Percentiles rank a stretch among this genome's conserved stretches.
Conservation (phyloP, 371 early-diverging fungal genomes). For the Mortierella sp. region DNA sequence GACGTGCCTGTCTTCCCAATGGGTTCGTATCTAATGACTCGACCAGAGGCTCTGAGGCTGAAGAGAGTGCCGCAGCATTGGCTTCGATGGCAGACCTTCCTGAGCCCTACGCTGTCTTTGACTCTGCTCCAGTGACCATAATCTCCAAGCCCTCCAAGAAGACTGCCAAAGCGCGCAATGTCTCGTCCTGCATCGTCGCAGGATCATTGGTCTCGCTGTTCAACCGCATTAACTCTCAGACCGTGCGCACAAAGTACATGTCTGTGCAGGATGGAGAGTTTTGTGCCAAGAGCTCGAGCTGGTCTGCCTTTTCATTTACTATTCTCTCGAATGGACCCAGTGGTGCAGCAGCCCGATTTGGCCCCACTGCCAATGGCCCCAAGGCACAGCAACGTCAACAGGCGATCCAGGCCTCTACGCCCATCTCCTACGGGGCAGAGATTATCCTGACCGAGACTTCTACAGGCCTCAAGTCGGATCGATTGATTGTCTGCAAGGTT, state of each 20-base stretch:
- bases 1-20: constrained; percentile 48
- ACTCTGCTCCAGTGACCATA: constrained; percentile 78
- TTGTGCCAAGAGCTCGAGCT: constrained; percentile 78
- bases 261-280: constrained; percentile 65
- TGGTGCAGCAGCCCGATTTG: constrained; percentile 10
- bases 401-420: constrained; percentile 36
- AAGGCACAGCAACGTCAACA: constrained; percentile 38
- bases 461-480: constrained; percentile 74
- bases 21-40: constrained; percentile 27
- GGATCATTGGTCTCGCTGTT: constrained; percentile 59
- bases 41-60: constrained; percentile 1
- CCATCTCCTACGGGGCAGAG: constrained; percentile 80
- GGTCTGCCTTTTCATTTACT: constrained; percentile 80
- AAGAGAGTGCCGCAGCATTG: constrained; percentile 24
- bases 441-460: constrained; percentile 73
- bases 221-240: constrained; percentile 74
- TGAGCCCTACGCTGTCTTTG: constrained; percentile 64
- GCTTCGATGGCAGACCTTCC: constrained; percentile 20
- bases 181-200: constrained; percentile 75
- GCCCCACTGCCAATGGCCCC: constrained; percentile 5
- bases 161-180: constrained; percentile 81
- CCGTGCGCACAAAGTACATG: constrained; percentile 86
- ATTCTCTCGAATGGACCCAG: constrained; percentile 57
- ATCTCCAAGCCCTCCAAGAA: constrained; percentile 91
- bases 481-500: constrained; percentile 81